These are phyloP conservation scores for Sporobolomyces roseus DNA, from an alignment of 768 basidiomycete genomes.

Conservation along the genomic window DNA sequence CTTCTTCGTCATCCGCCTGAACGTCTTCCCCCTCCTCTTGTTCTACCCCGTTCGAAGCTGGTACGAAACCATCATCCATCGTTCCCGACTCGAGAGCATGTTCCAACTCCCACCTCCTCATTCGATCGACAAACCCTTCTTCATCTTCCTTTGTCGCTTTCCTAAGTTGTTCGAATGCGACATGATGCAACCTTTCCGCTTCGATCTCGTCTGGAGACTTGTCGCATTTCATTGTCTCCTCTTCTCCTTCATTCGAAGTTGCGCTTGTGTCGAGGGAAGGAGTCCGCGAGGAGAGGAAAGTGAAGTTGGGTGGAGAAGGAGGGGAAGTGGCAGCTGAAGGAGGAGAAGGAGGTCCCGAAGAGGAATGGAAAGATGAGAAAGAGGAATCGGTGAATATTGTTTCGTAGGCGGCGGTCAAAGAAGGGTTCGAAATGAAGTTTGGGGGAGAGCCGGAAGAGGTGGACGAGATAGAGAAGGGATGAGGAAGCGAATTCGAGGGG, in stretches of 20 bases:
- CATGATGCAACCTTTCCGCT: conserved; percentile 23
- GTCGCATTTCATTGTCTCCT: too few species aligned
- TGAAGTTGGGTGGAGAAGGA: neutral
- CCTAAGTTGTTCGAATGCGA: conserved; percentile 36
- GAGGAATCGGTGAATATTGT: conserved; percentile 6
- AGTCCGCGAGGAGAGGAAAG: conserved; percentile 17
- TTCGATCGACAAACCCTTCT: conserved; percentile 34
- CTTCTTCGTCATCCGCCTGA: neutral
- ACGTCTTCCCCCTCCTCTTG: neutral
- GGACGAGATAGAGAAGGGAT: conserved; percentile 20
- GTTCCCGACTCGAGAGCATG: neutral
- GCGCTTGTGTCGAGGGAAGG: too few species aligned
- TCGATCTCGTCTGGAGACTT: neutral
- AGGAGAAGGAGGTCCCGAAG: conserved; percentile 2
- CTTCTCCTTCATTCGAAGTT: neutral
- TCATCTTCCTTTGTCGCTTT: conserved; percentile 10
- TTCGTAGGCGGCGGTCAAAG: neutral
- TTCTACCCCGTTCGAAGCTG: neutral
- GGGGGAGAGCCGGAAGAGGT: conserved; percentile 3
- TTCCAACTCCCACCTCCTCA: conserved; percentile 29
- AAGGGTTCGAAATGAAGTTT: neutral
- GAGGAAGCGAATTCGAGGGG: neutral
- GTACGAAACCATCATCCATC: neutral
- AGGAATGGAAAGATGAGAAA: neutral
- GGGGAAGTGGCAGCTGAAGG: conserved; percentile 3